Evolutionary conservation across 2,329 filamentous ascomycete genomes (phyloP).

Genomic region (Calonectria ilicicola): DNA sequence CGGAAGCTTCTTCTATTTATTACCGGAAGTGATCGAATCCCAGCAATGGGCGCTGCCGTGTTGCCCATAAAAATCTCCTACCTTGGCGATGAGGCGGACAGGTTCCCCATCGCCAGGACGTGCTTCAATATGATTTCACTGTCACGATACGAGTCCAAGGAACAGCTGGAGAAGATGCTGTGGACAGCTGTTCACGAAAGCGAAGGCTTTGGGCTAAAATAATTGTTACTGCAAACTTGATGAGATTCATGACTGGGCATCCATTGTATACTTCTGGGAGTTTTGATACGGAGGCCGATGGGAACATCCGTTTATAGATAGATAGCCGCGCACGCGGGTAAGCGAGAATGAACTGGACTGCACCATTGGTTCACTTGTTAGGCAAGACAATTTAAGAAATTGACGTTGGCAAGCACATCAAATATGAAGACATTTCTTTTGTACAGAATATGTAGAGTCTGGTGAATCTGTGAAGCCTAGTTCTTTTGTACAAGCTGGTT

Average conservation of each 20-base stretch:
- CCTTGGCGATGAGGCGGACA: conserved; percentile 77
- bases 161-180: conserved; percentile 77
- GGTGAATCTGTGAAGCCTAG: too few relatives aligned
- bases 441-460: too few relatives aligned
- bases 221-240: conserved; percentile 38
- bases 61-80: conserved; percentile 82
- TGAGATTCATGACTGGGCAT: conserved; percentile 33
- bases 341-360: not conserved
- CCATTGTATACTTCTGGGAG: conserved; percentile 28
- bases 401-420: not conserved
- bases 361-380: not conserved
- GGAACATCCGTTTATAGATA: conserved; percentile 16
- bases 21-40: conserved; percentile 90
- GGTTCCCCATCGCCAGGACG: conserved; percentile 88
- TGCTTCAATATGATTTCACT: conserved; percentile 90
- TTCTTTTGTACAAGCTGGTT: too few relatives aligned
- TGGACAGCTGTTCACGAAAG: conserved; percentile 92
- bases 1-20: conserved; percentile 86
- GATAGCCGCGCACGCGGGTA: conserved; percentile 24
- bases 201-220: conserved; percentile 92
- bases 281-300: conserved; percentile 24
- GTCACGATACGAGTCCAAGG: conserved; percentile 76
- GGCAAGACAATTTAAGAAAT: not conserved
- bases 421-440: too few relatives aligned
- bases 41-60: conserved; percentile 86